Evolutionary conservation across 768 basidiomycete species (phyloP).

Genomic region (Boletellus emodensis): DNA sequence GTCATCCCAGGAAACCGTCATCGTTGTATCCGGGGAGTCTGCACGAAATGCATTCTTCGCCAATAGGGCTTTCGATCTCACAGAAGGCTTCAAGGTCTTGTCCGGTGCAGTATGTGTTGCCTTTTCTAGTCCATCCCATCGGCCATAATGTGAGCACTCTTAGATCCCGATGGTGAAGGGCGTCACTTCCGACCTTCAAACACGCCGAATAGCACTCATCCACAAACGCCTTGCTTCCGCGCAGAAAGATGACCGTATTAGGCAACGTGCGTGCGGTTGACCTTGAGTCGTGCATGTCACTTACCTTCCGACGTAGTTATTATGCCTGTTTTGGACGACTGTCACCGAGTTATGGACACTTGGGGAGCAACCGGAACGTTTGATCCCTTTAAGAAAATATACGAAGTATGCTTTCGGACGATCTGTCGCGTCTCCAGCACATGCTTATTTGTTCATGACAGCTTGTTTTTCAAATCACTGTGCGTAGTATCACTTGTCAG

Average conservation of each 20-base stretch:
- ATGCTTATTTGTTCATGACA: conserved; percentile 18
- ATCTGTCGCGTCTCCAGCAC: not conserved
- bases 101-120: conserved; percentile 63
- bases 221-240: conserved; percentile 66
- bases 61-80: conserved; percentile 67
- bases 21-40: conserved; percentile 72
- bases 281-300: conserved; percentile 1
- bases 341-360: conserved; percentile 51
- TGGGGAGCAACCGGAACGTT: conserved; percentile 65
- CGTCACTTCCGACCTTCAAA: conserved; percentile 67
- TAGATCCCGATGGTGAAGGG: conserved; percentile 76
- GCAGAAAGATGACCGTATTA: conserved; percentile 60
- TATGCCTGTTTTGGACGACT: conserved; percentile 61
- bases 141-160: conserved; percentile 12
- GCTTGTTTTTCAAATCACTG: conserved; percentile 71
- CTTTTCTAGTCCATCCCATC: conserved; percentile 8
- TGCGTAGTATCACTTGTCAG: conserved; percentile 60
- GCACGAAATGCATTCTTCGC: conserved; percentile 68
- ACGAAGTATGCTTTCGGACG: conserved; percentile 45
- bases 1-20: conserved; percentile 56
- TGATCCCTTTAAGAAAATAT: conserved; percentile 69
- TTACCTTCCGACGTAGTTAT: conserved; percentile 47
- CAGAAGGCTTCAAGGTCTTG: conserved; percentile 75
- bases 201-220: conserved; percentile 57
- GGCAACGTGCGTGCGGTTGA: conserved; percentile 45